These are phyloP conservation scores for Sistotremastrum suecicum DNA, from an alignment of 768 basidiomycete genomes.

Conservation along the genomic window DNA sequence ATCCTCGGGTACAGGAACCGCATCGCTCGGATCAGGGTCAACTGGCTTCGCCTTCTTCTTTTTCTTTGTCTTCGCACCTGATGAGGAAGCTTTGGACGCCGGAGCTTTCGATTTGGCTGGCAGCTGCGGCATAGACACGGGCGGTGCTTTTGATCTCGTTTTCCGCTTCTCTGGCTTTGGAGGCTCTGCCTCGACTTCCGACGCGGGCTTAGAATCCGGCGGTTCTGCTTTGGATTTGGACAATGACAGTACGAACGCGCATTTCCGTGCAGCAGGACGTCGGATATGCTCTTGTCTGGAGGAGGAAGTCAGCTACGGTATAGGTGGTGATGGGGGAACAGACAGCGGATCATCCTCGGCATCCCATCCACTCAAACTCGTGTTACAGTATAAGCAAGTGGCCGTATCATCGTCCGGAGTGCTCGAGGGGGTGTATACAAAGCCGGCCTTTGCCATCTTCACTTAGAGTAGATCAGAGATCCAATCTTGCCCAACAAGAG, in stretches of 20 bases:
- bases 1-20: conserved; percentile 4
- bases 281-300: conserved; percentile 62
- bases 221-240: not conserved
- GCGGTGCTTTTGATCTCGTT: conserved; percentile 16
- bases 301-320: conserved; percentile 1
- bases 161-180: conserved; percentile 5
- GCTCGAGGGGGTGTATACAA: conserved; percentile 57
- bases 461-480: not conserved
- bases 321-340: conserved; percentile 16
- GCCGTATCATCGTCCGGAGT: conserved; percentile 60
- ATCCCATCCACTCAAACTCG: conserved; percentile 78
- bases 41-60: conserved; percentile 6
- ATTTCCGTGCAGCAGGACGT: conserved; percentile 20
- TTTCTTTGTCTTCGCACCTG: conserved; percentile 2
- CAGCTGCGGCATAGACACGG: conserved; percentile 23
- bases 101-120: conserved; percentile 6
- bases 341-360: conserved; percentile 77
- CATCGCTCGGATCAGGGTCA: conserved; percentile 1
- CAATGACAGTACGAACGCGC: not conserved
- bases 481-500: not conserved
- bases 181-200: not conserved
- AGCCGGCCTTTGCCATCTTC: conserved; percentile 85
- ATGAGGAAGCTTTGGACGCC: conserved; percentile 6
- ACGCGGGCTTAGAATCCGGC: not conserved
- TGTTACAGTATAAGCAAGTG: conserved; percentile 74